Evolutionary conservation across 352 stramenopile genomes (phyloP).

Genomic region (Globisporangium orthogonon): DNA sequence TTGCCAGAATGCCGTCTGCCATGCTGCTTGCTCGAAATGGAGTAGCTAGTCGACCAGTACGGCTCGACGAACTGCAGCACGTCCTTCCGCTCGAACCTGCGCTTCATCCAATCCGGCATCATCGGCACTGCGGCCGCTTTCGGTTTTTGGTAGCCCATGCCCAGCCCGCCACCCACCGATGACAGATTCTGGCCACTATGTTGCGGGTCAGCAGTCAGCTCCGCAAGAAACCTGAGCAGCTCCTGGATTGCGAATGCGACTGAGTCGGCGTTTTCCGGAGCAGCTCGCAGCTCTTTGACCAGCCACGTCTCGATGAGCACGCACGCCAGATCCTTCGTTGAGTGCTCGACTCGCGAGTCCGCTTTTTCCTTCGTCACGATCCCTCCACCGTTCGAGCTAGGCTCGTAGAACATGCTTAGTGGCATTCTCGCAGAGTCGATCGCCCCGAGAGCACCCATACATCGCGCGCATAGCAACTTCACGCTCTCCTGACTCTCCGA

Average conservation of each 20-base stretch:
- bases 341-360: constrained; percentile 44
- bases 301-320: constrained; percentile 79
- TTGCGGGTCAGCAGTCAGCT: constrained; percentile 67
- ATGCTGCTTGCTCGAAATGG: constrained; percentile 18
- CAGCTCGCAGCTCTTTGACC: constrained; percentile 78
- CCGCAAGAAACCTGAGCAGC: constrained; percentile 72
- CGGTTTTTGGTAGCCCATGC: constrained; percentile 9
- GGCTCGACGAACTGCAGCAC: constrained; percentile 85
- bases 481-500: constrained; percentile 58
- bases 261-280: constrained; percentile 75
- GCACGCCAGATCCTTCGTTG: constrained; percentile 76
- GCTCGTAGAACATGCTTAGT: constrained; percentile 53
- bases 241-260: constrained; percentile 85
- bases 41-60: constrained; percentile 88
- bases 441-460: constrained; percentile 67
- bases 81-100: constrained; percentile 75
- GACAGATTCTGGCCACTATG: constrained; percentile 49
- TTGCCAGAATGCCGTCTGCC: constrained; percentile 11
- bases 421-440: constrained; percentile 78
- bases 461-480: constrained; percentile 67
- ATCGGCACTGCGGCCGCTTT: constrained; percentile 9
- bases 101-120: constrained; percentile 85
- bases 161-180: not conserved
- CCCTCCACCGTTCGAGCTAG: constrained; percentile 6
- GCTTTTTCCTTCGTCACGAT: constrained; percentile 32